A percentile compares a stretch with the other conserved stretches of the same genome.
phyloP scores from a whole-genome alignment of 2,329 filamentous ascomycete genomes.

The Paramyrothecium roridum region DNA sequence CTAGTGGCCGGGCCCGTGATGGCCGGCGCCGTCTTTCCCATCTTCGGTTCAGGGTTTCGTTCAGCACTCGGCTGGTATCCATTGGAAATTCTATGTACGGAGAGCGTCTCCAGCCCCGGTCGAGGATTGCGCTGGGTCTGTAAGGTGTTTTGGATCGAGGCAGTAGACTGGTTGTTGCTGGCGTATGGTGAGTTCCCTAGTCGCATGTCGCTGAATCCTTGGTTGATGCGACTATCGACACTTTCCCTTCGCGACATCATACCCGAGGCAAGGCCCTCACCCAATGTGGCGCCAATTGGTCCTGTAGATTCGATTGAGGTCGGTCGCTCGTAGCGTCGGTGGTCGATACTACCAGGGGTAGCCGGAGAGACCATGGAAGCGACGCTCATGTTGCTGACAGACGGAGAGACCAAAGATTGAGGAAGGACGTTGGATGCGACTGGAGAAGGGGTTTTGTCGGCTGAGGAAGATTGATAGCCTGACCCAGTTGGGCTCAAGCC shows the following conservation, averaged over 20 bases:
- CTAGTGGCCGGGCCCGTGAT: conserved; percentile 69
- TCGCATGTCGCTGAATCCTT: conserved; percentile 66
- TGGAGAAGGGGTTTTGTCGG: conserved; percentile 63
- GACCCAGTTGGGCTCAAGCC: conserved; percentile 39
- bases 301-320: conserved; percentile 30
- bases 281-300: conserved; percentile 24
- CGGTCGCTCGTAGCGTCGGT: conserved; percentile 40
- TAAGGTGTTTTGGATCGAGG: conserved; percentile 69
- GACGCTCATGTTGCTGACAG: conserved; percentile 61
- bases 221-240: conserved; percentile 76
- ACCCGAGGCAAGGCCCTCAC: conserved; percentile 38
- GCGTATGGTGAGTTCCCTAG: conserved; percentile 68
- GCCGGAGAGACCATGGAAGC: conserved; percentile 64
- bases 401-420: conserved; percentile 53
- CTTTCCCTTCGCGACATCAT: conserved; percentile 64
- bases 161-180: conserved; percentile 73
- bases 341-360: conserved; percentile 39
- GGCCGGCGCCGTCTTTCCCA: conserved; percentile 65
- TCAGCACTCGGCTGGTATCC: conserved; percentile 61
- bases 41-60: conserved; percentile 53
- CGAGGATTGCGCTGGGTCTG: conserved; percentile 64
- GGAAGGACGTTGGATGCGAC: conserved; percentile 48
- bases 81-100: conserved; percentile 60
- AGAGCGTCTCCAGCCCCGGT: conserved; percentile 45
- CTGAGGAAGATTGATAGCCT: conserved; percentile 46